Evolutionary conservation across 1,284 basidiomycete species (phyloP), one percentile per base, ranked within the genome.

Genomic region (Papiliotrema terrestris): DNA sequence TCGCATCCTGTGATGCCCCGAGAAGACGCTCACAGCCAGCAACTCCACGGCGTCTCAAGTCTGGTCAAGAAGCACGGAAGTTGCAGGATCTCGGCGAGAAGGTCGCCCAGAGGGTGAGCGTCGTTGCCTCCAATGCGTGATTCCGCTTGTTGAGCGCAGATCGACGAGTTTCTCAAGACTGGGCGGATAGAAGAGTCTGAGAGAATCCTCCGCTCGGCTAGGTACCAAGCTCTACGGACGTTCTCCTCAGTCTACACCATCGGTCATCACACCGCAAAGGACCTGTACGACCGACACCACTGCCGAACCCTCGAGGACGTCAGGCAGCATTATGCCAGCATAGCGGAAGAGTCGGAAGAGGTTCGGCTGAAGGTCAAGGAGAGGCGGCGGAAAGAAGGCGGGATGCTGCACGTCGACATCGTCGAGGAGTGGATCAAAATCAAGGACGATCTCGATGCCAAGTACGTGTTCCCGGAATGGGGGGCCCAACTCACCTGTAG

Each of bases 241-340:
- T 75, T 77, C 50, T 61, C 73, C 6, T 69, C 69, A 9, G 63
- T 77, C n/a, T 74, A 72, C 58, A 69, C 68, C 0, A 67, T 77
- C 26, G 75, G 75, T 0, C 65, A 67, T 39, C 46, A 57, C 13
- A 75, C 67, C 2, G 72, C 75, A 1, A 62, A 63, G 20, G 65
- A 74, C 29, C 59, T 77, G 13, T 74, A 72, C 50, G 68, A 74
- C 45, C 46, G 45, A 20, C 57, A 64, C 20, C 61, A 72, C 14
- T 77, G 75, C 55, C 62, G 75, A 2, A 67, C 64, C 0, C 55
- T 75, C 1, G 68, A 64, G 9, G 73, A 77, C 51, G 66, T 77
- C 13, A 52, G 59, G 13, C 49, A 52, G 14, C 64, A 72, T 48
- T 76, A 73, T 45, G 59, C 60, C 49, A 56, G 48, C 41, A 58